A percentile compares a stretch with the other conserved stretches of the same genome.
Conservation (phyloP, 768 basidiomycete species). For the Cubamyces lactineus region DNA sequence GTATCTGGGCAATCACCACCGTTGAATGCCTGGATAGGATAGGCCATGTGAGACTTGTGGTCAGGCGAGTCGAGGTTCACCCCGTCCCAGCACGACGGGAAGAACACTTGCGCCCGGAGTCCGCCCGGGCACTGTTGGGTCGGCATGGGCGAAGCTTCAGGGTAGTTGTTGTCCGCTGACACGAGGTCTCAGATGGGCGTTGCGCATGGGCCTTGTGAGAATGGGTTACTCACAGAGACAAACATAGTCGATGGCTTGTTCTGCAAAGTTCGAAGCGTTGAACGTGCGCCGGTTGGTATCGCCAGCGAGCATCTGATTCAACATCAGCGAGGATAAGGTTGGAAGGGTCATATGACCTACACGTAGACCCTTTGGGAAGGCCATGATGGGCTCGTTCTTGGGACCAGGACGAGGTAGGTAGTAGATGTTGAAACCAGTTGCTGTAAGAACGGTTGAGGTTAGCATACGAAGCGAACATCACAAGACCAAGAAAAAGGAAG, state of each 20-base stretch:
- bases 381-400: constrained; percentile 26
- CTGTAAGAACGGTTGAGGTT: not conserved
- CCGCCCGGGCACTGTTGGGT: constrained; percentile 33
- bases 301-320: constrained; percentile 34
- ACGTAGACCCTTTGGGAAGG: constrained; percentile 31
- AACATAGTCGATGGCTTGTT: constrained; percentile 39
- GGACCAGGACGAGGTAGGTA: constrained; percentile 29
- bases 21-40: constrained; percentile 33
- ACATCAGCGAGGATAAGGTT: not conserved
- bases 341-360: not conserved
- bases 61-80: constrained; percentile 41
- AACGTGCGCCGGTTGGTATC: constrained; percentile 34
- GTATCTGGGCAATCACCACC: constrained; percentile 28
- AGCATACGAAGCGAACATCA: not conserved
- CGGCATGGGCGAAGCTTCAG: constrained; percentile 24
- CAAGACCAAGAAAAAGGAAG: not conserved
- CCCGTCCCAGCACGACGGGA: constrained; percentile 45
- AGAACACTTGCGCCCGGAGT: constrained; percentile 36
- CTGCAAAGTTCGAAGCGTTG: constrained; percentile 32
- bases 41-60: constrained; percentile 45
- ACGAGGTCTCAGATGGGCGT: constrained; percentile 16
- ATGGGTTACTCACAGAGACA: constrained; percentile 27
- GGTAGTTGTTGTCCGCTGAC: constrained; percentile 27
- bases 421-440: constrained; percentile 29
- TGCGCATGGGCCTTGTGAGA: not conserved